phyloP scores from a whole-genome alignment of 1,284 basidiomycete genomes.

The Xerocomus amazonicus region DNA sequence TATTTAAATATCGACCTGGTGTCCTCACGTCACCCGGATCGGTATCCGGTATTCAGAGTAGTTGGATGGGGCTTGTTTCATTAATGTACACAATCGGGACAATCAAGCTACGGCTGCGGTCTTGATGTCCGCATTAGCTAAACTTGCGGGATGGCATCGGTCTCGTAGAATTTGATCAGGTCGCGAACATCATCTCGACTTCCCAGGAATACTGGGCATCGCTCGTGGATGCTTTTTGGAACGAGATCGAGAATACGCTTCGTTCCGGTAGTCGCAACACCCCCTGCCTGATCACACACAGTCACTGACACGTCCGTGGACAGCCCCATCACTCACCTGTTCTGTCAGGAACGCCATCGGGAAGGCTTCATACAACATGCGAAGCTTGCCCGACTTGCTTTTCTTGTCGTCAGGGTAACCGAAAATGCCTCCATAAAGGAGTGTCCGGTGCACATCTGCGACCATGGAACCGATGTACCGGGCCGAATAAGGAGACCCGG shows the following conservation, averaged over 20 bases:
- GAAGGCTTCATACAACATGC: conserved; percentile 97
- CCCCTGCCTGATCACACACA: conserved; percentile 70
- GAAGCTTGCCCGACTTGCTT: conserved; percentile 92
- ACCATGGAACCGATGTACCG: conserved; percentile 99
- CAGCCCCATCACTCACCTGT: conserved; percentile 56
- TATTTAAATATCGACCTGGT: conserved; percentile 2
- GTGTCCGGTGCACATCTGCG: conserved; percentile 93
- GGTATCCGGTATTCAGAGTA: neutral
- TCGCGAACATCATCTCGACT: conserved; percentile 94
- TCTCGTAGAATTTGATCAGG: conserved; percentile 76
- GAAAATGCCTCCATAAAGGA: conserved; percentile 98
- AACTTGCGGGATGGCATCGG: conserved; percentile 11
- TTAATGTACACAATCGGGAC: neutral
- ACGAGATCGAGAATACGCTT: conserved; percentile 90
- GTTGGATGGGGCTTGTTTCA: neutral
- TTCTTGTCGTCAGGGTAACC: conserved; percentile 99
- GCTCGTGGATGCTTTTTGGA: conserved; percentile 88
- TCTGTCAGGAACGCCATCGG: conserved; percentile 98
- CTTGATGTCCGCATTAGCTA: conserved; percentile 3
- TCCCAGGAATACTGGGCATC: conserved; percentile 93
- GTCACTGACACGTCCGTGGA: neutral
- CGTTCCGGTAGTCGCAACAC: conserved; percentile 92
- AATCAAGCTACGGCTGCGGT: neutral
- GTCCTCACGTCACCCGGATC: neutral
- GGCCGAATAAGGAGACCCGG: conserved; percentile 85